Evolutionary conservation across 129 eudicot species (phyloP).

Genomic region (Pseudognaphalium luteoalbum): DNA sequence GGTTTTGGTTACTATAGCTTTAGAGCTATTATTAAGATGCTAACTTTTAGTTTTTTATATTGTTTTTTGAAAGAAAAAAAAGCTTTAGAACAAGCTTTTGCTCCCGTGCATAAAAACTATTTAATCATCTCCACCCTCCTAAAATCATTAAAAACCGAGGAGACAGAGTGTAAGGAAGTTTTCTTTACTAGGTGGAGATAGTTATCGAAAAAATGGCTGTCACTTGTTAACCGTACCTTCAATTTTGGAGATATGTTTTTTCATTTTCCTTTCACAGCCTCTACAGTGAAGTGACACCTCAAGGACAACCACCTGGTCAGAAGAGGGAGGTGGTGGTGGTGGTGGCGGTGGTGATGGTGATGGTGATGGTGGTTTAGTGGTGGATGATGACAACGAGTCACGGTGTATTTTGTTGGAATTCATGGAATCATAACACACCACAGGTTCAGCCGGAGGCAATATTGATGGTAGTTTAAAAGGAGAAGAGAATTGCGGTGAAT

Average conservation of each 20-base stretch:
- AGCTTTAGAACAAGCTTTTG: too few relatives aligned
- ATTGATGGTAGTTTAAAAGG: conserved; percentile 13
- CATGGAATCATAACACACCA: not conserved
- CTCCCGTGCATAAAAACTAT: too few relatives aligned
- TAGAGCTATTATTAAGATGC: too few relatives aligned
- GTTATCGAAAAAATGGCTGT: not conserved
- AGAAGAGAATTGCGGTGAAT: conserved; percentile 2
- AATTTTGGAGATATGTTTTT: conserved; percentile 84
- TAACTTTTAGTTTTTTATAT: too few relatives aligned
- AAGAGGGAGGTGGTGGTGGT: conserved; percentile 33
- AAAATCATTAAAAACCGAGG: too few relatives aligned
- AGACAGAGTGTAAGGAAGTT: too few relatives aligned
- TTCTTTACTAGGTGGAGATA: too few relatives aligned
- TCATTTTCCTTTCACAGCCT: conserved; percentile 96
- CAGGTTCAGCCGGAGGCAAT: not conserved
- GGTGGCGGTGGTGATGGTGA: too few relatives aligned
- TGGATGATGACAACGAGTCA: not conserved
- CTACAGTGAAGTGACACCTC: conserved; percentile 96
- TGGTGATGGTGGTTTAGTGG: conserved; percentile 17
- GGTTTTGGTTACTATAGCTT: not conserved
- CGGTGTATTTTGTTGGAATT: conserved; percentile 2
- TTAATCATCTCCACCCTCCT: too few relatives aligned
- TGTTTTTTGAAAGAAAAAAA: too few relatives aligned
- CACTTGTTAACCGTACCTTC: conserved; percentile 46
- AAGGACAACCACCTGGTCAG: conserved; percentile 70